Evolutionary conservation across 1,139 yeast genomes (phyloP).

Genomic region (Yueomyces sp.): DNA sequence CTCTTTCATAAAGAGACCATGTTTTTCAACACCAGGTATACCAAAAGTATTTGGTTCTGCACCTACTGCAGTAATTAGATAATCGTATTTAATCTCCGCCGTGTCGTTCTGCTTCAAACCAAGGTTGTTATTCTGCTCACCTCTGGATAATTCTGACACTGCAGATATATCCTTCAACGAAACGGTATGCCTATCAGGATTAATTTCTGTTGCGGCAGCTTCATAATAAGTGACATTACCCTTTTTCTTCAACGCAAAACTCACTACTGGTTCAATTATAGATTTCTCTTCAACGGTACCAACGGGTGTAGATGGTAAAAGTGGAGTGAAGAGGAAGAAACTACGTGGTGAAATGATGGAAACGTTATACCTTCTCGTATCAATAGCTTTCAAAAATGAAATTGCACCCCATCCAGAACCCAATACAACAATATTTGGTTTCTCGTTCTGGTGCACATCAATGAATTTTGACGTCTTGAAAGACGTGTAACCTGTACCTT

Average conservation of each 20-base stretch:
- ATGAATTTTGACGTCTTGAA: slow-evolving; percentile 28
- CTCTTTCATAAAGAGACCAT: slow-evolving; percentile 78
- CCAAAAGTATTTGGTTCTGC: slow-evolving; percentile 78
- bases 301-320: slow-evolving; percentile 86
- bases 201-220: slow-evolving; percentile 82
- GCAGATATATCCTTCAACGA: slow-evolving; percentile 35
- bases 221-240: slow-evolving; percentile 82
- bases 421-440: slow-evolving; percentile 47
- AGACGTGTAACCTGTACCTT: slow-evolving; percentile 26
- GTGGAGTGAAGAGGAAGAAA: slow-evolving; percentile 87
- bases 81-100: slow-evolving; percentile 44
- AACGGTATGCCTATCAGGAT: slow-evolving; percentile 56
- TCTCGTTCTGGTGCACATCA: slow-evolving; percentile 21
- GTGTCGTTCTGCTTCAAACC: slow-evolving; percentile 24
- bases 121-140: slow-evolving; percentile 11
- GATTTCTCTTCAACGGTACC: slow-evolving; percentile 91
- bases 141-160: slow-evolving; percentile 24
- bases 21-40: slow-evolving; percentile 65
- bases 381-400: slow-evolving; percentile 71
- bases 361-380: slow-evolving; percentile 79
- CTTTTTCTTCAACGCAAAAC: slow-evolving; percentile 61
- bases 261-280: slow-evolving; percentile 76
- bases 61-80: slow-evolving; percentile 72
- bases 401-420: slow-evolving; percentile 97
- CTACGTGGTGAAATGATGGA: slow-evolving; percentile 87